Evolutionary conservation across 2,329 filamentous ascomycete species (phyloP), one percentile per base, ranked within the genome.

Genomic region (Clonostachys solani): DNA sequence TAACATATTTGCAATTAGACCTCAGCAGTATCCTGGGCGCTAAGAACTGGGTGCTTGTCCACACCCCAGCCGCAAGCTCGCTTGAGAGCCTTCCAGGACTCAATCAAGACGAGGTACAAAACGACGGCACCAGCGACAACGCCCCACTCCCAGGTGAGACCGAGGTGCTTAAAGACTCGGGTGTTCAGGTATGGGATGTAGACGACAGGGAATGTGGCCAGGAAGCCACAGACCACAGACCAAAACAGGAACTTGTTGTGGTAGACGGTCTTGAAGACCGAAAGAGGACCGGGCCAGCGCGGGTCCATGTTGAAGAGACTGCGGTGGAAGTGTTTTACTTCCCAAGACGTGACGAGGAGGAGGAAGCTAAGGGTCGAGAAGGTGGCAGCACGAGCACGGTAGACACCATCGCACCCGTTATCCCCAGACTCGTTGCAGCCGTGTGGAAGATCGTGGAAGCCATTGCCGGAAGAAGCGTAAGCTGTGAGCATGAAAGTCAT

Each of bases 141-240:
- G 2, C 77, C 83, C 86, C 85, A 90, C 58, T 89, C 85, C 83
- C 84, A 88, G 3, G 69, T 74, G 47, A 89, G 83, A 1, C 77
- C 80, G 40, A 73, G 72, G 60, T 89, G 86, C 64, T 87, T 84
- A 67, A 89, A 89, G 3, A 89, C 84, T 4, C 69, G 65, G 1
- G 71, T 73, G 60, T 87, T 87, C 54, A 89, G 71, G 19, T 78
- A 74, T 0, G 86, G 86, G 36, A 89, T 78, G 59, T 89, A 89
- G 19, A 86, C 69, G 23, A 84, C 74, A 0, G 82, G 81, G 49
- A 85, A 84, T 0, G 78, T 80, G 51, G 76, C 70, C 7, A 79
- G 52, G 53, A 84, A 82, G 2, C 82, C 83, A 2, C 73, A 74
- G n/a, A 78, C 63, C 5, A 84, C 79, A 4, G 80, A 78, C 67